Percentiles rank a stretch among this genome's conserved stretches.
Conservation (phyloP, 768 basidiomycete species). For the Pluteus cervinus region DNA sequence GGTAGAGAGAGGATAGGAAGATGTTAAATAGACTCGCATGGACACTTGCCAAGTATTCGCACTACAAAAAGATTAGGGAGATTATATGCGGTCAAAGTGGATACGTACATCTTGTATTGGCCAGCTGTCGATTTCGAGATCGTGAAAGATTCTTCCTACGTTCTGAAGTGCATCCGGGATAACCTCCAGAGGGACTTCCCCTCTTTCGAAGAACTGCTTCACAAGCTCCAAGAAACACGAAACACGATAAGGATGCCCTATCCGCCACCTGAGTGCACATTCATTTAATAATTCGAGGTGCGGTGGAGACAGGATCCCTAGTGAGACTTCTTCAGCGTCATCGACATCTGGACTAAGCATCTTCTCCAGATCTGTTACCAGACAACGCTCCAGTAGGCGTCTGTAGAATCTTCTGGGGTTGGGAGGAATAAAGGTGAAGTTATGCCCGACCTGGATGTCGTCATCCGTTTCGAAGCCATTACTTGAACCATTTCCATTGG, state of each 20-base stretch:
- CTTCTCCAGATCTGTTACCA: slow-evolving; percentile 79
- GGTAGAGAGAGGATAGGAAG: slow-evolving; percentile 81
- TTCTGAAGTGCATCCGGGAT: slow-evolving; percentile 83
- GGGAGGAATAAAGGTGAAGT: slow-evolving; percentile 89
- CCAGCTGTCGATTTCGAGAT: slow-evolving; percentile 74
- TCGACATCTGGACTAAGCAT: slow-evolving; percentile 91
- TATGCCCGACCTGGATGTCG: slow-evolving; percentile 62
- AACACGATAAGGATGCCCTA: slow-evolving; percentile 71
- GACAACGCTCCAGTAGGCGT: slow-evolving; percentile 75
- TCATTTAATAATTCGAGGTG: slow-evolving; percentile 85
- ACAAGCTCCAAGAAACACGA: slow-evolving; percentile 83
- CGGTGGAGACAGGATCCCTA: slow-evolving; percentile 77
- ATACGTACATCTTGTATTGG: slow-evolving; percentile 70
- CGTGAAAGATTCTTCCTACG: slow-evolving; percentile 63
- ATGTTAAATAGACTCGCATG: slow-evolving; percentile 79
- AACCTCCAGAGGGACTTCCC: slow-evolving; percentile 91
- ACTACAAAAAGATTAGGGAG: slow-evolving; percentile 29
- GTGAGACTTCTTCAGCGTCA: slow-evolving; percentile 90
- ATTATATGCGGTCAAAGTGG: slow-evolving; percentile 3
- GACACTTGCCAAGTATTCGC: slow-evolving; percentile 60
- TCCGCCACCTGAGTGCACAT: slow-evolving; percentile 86
- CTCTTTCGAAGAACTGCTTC: slow-evolving; percentile 79
- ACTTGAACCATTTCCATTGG: slow-evolving; percentile 22
- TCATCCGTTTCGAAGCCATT: slow-evolving; percentile 54
- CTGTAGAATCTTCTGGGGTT: slow-evolving; percentile 84